These are phyloP conservation scores for Dioszegia aurantiaca DNA, from an alignment of 768 basidiomycete species.

Conservation along the genomic window DNA sequence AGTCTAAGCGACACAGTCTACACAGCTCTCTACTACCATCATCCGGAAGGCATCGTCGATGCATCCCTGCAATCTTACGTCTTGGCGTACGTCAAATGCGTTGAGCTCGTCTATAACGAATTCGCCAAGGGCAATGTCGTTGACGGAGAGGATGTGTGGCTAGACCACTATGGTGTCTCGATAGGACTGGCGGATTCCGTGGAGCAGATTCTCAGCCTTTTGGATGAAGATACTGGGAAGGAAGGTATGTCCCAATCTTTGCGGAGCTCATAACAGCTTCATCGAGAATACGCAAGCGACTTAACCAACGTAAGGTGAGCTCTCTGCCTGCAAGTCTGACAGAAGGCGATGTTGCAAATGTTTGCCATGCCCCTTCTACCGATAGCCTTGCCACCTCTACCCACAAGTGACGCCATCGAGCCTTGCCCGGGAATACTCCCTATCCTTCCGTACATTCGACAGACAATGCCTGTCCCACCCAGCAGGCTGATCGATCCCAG, in stretches of 20 bases:
- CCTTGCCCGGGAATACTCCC: slow-evolving; percentile 13
- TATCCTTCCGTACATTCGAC: slow-evolving; percentile 32
- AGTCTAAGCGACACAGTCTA: slow-evolving; percentile 82
- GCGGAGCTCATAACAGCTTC: no score
- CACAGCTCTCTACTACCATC: slow-evolving; percentile 72
- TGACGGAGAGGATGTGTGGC: slow-evolving; percentile 67
- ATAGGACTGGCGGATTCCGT: slow-evolving; percentile 66
- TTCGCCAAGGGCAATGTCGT: slow-evolving; percentile 69
- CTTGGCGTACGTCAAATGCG: slow-evolving; percentile 71
- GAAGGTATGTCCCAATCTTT: no score
- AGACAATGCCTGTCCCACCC: slow-evolving; percentile 46
- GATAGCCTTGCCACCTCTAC: background rate
- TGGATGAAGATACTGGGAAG: slow-evolving; percentile 55
- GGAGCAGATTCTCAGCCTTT: slow-evolving; percentile 57
- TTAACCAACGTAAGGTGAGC: slow-evolving; percentile 1
- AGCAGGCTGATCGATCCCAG: slow-evolving; percentile 4
- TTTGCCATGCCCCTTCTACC: background rate
- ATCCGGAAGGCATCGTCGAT: slow-evolving; percentile 56
- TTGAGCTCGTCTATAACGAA: slow-evolving; percentile 78
- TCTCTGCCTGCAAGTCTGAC: background rate
- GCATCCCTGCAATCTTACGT: slow-evolving; percentile 67
- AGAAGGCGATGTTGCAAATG: background rate
- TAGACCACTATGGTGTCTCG: slow-evolving; percentile 79
- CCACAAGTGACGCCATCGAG: background rate
- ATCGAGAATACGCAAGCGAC: background rate